Base-by-base conservation (phyloP, 805 yeast species). In the Zygosaccharomyces bailii region DNA sequence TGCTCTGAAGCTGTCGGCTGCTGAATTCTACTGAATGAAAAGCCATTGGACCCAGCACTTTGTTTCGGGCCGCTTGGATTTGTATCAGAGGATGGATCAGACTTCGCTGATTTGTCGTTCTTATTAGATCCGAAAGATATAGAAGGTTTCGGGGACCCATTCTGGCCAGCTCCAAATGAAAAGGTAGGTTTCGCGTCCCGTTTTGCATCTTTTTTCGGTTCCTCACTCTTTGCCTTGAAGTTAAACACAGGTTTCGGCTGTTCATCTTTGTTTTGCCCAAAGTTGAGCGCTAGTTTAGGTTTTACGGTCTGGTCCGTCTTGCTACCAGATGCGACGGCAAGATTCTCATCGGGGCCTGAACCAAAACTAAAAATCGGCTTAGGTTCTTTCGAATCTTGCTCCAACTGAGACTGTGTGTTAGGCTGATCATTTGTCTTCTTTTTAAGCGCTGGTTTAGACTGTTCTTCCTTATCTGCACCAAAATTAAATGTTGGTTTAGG, bases 341-440 rank as follows among this genome's bases (percentile, higher is more conserved):
- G n/a, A n/a, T n/a, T n/a, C n/a, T n/a, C n/a, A n/a, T n/a, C n/a
- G n/a, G n/a, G n/a, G n/a, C n/a, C n/a, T n/a, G n/a, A n/a, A 21
- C 48, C 49, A 36, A 54, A 54, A n/a, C 18, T 46, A 14, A 49
- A 46, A 5, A 46, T 14, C 14, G 48, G 42, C 14, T 42, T 39
- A 7, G 46, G 33, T 14, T 39, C 31, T 9, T 25, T 6, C 5
- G 13, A n/a, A n/a, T n/a, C n/a, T n/a, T n/a, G n/a, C n/a, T n/a
- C n/a, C n/a, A n/a, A n/a, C n/a, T n/a, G n/a, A n/a, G n/a, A n/a
- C n/a, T n/a, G n/a, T n/a, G n/a, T n/a, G n/a, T n/a, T n/a, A n/a
- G n/a, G n/a, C n/a, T n/a, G 1, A 20, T 23, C 38, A 27, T 31
- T 36, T 16, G 40, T 32, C 9, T 36, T 34, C 8, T 27, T 13